A percentile compares a stretch with the other conserved stretches of the same genome.
phyloP scores from a whole-genome alignment of 2,329 filamentous ascomycete species.

The Periconia macrospinosa region DNA sequence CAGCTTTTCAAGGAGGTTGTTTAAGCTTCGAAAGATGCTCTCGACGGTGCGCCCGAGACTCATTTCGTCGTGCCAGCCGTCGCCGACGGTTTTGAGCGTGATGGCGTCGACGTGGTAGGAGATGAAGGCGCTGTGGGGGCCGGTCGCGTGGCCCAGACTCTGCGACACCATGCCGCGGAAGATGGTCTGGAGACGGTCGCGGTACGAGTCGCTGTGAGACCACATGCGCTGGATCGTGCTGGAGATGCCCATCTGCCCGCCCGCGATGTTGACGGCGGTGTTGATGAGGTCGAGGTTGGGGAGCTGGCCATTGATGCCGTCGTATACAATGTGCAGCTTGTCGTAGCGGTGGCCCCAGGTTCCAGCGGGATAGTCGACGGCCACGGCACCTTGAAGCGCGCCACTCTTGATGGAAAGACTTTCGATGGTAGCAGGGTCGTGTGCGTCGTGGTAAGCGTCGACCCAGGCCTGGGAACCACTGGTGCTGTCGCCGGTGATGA shows the following conservation, averaged over 20 bases:
- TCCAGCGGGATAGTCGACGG: constrained; percentile 80
- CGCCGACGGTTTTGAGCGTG: constrained; percentile 84
- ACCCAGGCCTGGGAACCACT: constrained; percentile 96
- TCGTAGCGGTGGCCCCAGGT: constrained; percentile 79
- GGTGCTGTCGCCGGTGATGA: constrained; percentile 85
- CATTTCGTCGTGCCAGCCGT: constrained; percentile 98
- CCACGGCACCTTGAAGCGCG: constrained; percentile 86
- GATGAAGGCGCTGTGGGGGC: constrained; percentile 93
- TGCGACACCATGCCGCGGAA: constrained; percentile 91
- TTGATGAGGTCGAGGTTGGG: constrained; percentile 97
- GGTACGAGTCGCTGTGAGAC: constrained; percentile 74
- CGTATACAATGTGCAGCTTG: constrained; percentile 87
- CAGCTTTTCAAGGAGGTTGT: constrained; percentile 93
- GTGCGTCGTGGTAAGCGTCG: constrained; percentile 92
- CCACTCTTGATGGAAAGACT: constrained; percentile 88
- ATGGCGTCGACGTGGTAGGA: constrained; percentile 97
- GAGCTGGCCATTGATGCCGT: constrained; percentile 92
- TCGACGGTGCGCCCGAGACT: constrained; percentile 87
- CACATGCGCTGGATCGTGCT: constrained; percentile 85
- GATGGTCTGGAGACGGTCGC: constrained; percentile 83
- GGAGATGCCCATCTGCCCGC: constrained; percentile 87
- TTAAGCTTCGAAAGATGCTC: constrained; percentile 87
- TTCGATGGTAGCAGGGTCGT: constrained; percentile 70
- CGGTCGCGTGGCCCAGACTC: constrained; percentile 83
- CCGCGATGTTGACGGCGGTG: constrained; percentile 83